These are phyloP conservation scores for Coleophoma eucalyptorum DNA, from an alignment of 2,329 filamentous ascomycete species.

Conservation along the genomic window DNA sequence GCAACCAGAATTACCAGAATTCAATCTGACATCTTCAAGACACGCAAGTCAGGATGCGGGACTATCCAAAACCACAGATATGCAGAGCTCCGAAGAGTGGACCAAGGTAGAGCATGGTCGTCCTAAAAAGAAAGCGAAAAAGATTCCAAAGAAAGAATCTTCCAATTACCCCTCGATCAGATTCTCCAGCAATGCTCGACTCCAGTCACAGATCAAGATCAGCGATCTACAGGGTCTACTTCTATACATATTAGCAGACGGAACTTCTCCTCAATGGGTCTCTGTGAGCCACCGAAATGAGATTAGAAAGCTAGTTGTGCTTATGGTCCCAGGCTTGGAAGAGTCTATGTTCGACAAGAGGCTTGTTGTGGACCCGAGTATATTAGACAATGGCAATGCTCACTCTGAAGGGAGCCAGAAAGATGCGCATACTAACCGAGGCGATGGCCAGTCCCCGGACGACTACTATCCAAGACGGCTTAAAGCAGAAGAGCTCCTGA, in stretches of 20 bases:
- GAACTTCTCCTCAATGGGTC: constrained; percentile 61
- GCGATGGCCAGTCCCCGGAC: constrained; percentile 39
- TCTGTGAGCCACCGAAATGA: constrained; percentile 57
- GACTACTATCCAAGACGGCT: constrained; percentile 56
- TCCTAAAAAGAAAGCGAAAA: constrained; percentile 56
- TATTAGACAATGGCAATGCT: constrained; percentile 4
- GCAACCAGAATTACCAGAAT: constrained; percentile 26
- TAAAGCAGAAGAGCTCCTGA: constrained; percentile 45
- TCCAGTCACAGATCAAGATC: constrained; percentile 59
- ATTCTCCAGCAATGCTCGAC: constrained; percentile 49
- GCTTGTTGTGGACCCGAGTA: constrained; percentile 14
- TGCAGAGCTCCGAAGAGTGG: constrained; percentile 37
- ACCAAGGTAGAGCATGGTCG: constrained; percentile 45
- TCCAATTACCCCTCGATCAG: constrained; percentile 56
- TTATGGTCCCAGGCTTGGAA: constrained; percentile 92
- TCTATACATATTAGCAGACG: constrained; percentile 65
- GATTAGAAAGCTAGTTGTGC: constrained; percentile 75
- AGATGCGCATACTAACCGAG: no score
- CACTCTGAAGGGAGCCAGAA: neutral
- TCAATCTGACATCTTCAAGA: constrained; percentile 25
- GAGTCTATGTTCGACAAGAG: constrained; percentile 77
- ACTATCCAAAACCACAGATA: constrained; percentile 7
- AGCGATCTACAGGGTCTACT: constrained; percentile 60
- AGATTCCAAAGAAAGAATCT: constrained; percentile 50
- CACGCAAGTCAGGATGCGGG: constrained; percentile 12